phyloP scores from a whole-genome alignment of 805 yeast species.

The Nakazawaea pomicola region DNA sequence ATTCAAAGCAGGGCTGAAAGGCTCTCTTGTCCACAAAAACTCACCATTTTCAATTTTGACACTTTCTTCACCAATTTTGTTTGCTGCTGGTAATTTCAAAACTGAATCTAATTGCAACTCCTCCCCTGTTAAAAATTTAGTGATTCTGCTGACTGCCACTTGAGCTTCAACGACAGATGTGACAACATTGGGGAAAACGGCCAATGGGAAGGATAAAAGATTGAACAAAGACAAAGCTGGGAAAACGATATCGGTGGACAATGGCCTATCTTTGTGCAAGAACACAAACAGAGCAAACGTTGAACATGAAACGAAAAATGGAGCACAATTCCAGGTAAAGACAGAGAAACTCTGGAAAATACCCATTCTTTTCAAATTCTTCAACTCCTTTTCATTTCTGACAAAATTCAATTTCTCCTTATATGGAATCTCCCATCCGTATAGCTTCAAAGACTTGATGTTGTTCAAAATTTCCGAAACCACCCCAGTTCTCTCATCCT shows the following conservation, averaged over 20 bases:
- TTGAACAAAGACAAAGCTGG: constrained; percentile 89
- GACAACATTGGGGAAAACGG: constrained; percentile 87
- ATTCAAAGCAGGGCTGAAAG: constrained; percentile 63
- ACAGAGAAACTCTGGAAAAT: constrained; percentile 61
- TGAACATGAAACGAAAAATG: constrained; percentile 82
- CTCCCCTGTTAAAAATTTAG: constrained; percentile 62
- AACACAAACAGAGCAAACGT: constrained; percentile 81
- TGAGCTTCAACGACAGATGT: constrained; percentile 85
- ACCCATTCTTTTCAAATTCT: constrained; percentile 71
- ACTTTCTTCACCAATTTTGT: constrained; percentile 59
- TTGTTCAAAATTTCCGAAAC: constrained; percentile 86
- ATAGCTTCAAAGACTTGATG: constrained; percentile 86
- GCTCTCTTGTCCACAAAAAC: constrained; percentile 73
- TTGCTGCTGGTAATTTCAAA: constrained; percentile 40
- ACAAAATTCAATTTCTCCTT: constrained; percentile 67
- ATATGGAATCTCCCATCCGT: constrained; percentile 94
- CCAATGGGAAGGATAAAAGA: constrained; percentile 84
- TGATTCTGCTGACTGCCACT: constrained; percentile 73
- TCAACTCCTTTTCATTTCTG: constrained; percentile 83
- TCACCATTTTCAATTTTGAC: constrained; percentile 61
- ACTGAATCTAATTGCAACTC: constrained; percentile 85
- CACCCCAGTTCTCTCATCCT: constrained; percentile 88
- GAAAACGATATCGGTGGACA: constrained; percentile 87
- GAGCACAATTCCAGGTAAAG: constrained; percentile 82
- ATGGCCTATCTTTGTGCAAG: constrained; percentile 51